Evolutionary conservation across 352 stramenopile genomes (phyloP).

Genomic region (Paralagenidium karlingii): DNA sequence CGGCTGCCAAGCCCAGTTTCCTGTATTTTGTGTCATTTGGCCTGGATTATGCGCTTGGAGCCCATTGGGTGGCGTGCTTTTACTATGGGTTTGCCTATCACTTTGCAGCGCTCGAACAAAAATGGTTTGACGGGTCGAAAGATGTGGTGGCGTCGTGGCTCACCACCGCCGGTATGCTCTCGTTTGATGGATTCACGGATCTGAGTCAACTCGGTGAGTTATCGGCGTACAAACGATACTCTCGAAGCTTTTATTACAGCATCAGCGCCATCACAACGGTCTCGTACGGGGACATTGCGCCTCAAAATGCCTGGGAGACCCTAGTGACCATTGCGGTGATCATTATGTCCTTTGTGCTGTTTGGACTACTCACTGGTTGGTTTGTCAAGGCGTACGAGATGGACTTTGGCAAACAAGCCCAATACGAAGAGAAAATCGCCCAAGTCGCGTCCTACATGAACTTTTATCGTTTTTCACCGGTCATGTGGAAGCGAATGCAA

Average conservation of each 20-base stretch:
- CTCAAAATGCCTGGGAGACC: constrained; percentile 48
- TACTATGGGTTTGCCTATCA: constrained; percentile 39
- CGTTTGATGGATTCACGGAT: constrained; percentile 15
- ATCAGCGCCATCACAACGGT: constrained; percentile 69
- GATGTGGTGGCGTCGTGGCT: constrained; percentile 9
- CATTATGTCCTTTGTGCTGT: constrained; percentile 47
- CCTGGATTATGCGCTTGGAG: constrained; percentile 30
- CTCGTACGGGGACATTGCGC: constrained; percentile 54
- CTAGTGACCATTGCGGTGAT: constrained; percentile 38
- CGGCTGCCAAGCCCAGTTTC: constrained; percentile 7
- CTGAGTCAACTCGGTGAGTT: constrained; percentile 19
- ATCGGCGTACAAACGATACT: constrained; percentile 19
- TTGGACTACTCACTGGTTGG: constrained; percentile 57
- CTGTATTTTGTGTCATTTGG: constrained; percentile 29
- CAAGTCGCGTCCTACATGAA: constrained; percentile 42
- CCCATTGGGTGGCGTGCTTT: constrained; percentile 41
- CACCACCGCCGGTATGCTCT: constrained; percentile 24
- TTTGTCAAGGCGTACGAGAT: constrained; percentile 65
- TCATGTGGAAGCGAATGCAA: constrained; percentile 58
- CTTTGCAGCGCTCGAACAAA: constrained; percentile 13
- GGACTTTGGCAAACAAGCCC: constrained; percentile 41
- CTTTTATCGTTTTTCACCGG: constrained; percentile 40
- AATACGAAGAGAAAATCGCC: constrained; percentile 51
- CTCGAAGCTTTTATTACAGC: constrained; percentile 50
- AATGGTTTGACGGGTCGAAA: not conserved